Base-by-base conservation (phyloP, 768 basidiomycete species). In the Xerocomellus intermedius region DNA sequence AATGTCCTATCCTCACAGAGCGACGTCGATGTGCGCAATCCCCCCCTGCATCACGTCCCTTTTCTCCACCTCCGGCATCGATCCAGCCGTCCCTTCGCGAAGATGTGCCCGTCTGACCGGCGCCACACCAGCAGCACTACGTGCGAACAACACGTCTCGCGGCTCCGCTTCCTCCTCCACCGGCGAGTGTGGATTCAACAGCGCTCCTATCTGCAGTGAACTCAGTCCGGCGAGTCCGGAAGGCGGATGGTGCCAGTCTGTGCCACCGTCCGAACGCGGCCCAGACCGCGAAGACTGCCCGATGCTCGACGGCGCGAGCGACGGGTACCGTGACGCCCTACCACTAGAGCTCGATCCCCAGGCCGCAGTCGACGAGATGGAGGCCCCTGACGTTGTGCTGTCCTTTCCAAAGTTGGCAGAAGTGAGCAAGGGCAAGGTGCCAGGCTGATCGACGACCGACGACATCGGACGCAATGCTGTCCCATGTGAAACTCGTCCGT, bases 361-460 rank as follows among this genome's bases (percentile, higher is more conserved):
- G 10, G 52, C 59, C 16, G 32, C 21, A 8, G 36, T 50, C 37
- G 69, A 65, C 33, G 52, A 59, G 2, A 55, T 28, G 10, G 68
- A 71, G 8, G 55, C 51, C 12, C 41, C 39, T 41, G 65, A 55
- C 35, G 54, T n/a, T n/a, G 59, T 46, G 8, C 50, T 56, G 0
- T 33, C 41, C 35, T 62, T 70, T n/a, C 69, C 70, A 54, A 70
- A 70, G 39, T 60, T 48, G 50, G 32, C 47, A 5, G 70, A 70
- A 5, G 66, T 55, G n/a, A 70, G 68, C 8, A 70, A 42, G 2
- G 66, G 66, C 0, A 70, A 47, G 0, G 55, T 9, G 1, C 26
- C 36, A 7, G 47, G 8, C 19, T 42, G 46, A n/a, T 54, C 57
- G 2, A 55, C n/a, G 1, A 33, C 57, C 50, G 43, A 35, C 8